Base-by-base conservation (phyloP, 139 green algal species). In the Coelastrella sp. region DNA sequence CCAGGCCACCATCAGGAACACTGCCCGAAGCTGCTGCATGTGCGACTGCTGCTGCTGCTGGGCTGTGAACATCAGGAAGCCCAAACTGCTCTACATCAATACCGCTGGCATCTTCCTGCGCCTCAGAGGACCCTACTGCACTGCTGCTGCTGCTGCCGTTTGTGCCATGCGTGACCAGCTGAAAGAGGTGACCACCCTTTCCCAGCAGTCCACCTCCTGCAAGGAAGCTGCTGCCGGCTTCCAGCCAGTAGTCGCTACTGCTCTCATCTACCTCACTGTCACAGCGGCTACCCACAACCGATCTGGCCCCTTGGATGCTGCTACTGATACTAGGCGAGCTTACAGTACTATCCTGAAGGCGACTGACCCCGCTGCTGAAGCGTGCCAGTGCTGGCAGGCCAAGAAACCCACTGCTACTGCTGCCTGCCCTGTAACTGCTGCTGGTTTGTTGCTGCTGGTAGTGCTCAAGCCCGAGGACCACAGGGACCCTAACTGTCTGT, bases 1-100 rank as follows among this genome's bases (percentile, higher is more conserved):
- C 97, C 27, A 97, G 78, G 9, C 97, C 96, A 78, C 95, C 88
- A 12, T 87, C 78, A 8, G 95, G 95, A 7, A 92, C 92, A 6
- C 89, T 78, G 17, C 92, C 92, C 15, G 25, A 73, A 7, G 90
- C 90, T n/a, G 79, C 76, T 8, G 93, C 92, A 27, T 93, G 87
- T 27, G 85, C 88, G 24, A 95, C 91, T 6, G 93, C 94, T 5
- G 91, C 88, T 70, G 87, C 87, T 20, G 87, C 87, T 35, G 78
- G 78, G 56, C 78, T 87, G 7, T 65, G 73, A 58, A 84, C 73
- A 61, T 84, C 73, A 7, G 85, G 73, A 25, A 84, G 15, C 9
- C 20, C 66, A 24, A n/a, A 56, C 35, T 87, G 9, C 8, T 60
- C 35, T 7, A 19, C 22, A 22, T 17, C 49, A 82, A 84, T 27